Evolutionary conservation across 306 rosid species (phyloP).

Genomic region (Acacia crassicarpa): DNA sequence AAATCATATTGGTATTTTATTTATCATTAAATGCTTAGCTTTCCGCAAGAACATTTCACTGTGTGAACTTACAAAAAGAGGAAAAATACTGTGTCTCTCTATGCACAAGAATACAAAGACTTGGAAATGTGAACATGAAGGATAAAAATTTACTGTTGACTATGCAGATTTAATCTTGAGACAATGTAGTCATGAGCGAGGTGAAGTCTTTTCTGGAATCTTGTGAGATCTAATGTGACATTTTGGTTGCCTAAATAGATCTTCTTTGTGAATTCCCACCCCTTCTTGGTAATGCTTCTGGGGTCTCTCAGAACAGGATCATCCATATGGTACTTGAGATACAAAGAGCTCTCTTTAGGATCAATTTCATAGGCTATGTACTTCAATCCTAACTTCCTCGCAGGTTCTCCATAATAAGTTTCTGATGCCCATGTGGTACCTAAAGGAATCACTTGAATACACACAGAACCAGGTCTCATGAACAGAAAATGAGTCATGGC

Average conservation of each 20-base stretch:
- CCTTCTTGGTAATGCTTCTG: constrained; percentile 58
- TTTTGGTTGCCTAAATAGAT: constrained; percentile 84
- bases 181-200: constrained; percentile 53
- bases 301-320: constrained; percentile 78
- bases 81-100: neutral
- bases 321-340: constrained; percentile 40
- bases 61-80: neutral
- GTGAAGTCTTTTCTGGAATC: constrained; percentile 68
- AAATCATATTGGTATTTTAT: neutral
- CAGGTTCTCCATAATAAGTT: constrained; percentile 83
- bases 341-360: constrained; percentile 73
- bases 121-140: neutral
- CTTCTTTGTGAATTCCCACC: constrained; percentile 89
- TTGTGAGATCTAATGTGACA: constrained; percentile 62
- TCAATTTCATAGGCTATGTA: constrained; percentile 77
- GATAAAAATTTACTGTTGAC: constrained; percentile 25
- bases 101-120: constrained; percentile 4
- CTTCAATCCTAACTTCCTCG: constrained; percentile 76
- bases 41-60: neutral
- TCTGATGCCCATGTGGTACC: constrained; percentile 92
- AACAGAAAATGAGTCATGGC: constrained; percentile 94
- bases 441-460: constrained; percentile 84
- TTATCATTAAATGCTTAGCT: neutral
- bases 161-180: constrained; percentile 31
- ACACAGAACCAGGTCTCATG: constrained; percentile 70